A percentile compares a stretch with the other conserved stretches of the same genome.
Conservation (phyloP, 495 filamentous ascomycete species). For the Penicillium psychrofluorescens region DNA sequence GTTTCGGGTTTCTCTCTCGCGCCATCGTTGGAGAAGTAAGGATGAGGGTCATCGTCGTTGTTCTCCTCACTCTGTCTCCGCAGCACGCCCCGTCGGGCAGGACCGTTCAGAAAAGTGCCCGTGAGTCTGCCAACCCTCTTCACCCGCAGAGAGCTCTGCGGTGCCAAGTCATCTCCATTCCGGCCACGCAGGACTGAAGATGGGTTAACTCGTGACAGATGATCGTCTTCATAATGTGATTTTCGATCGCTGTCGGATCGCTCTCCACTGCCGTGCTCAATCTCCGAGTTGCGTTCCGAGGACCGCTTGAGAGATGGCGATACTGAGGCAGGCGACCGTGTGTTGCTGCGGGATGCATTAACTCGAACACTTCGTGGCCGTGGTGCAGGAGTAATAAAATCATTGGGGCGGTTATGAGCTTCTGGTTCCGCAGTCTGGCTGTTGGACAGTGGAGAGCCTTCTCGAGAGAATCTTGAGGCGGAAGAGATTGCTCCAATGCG, state of each 20-base stretch:
- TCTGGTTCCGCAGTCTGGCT: conserved; percentile 25
- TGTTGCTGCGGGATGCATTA: conserved; percentile 30
- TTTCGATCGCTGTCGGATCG: conserved; percentile 39
- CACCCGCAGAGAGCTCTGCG: conserved; percentile 64
- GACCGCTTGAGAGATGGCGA: conserved; percentile 35
- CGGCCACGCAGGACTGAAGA: conserved; percentile 43
- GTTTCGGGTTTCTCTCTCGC: conserved; percentile 18
- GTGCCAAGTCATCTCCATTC: conserved; percentile 47
- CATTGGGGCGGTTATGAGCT: conserved; percentile 22
- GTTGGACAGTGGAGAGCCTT: conserved; percentile 27
- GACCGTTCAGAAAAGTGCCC: conserved; percentile 67
- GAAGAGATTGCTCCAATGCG: conserved; percentile 45
- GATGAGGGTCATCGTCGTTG: conserved; percentile 25
- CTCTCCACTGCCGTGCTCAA: conserved; percentile 34
- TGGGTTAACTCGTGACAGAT: conserved; percentile 40
- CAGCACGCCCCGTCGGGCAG: conserved; percentile 61
- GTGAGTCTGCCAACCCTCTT: conserved; percentile 65
- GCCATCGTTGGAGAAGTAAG: conserved; percentile 22
- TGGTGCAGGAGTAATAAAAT: conserved; percentile 63
- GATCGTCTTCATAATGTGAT: conserved; percentile 32
- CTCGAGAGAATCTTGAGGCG: conserved; percentile 24
- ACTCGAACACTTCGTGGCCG: conserved; percentile 59
- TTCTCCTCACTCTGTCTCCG: conserved; percentile 71
- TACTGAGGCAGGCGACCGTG: conserved; percentile 30
- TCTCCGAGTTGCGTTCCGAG: conserved; percentile 23